Evolutionary conservation across 2,329 filamentous ascomycete species (phyloP), one percentile per base, ranked within the genome.

Genomic region (Pestalotiopsis sp.): DNA sequence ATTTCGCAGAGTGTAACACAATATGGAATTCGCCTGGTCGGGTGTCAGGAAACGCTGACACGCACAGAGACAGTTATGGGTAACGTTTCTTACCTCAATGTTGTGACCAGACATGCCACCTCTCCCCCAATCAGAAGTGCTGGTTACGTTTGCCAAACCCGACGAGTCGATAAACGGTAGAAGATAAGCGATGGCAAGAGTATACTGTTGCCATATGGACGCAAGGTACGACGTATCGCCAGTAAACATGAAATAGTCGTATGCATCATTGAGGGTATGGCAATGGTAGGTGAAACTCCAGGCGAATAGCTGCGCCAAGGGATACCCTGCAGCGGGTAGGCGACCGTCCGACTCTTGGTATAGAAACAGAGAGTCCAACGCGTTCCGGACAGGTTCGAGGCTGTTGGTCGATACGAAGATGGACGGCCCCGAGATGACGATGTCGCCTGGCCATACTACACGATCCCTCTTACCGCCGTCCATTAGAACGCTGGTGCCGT

Each of bases 371-470:
- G 70, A 69, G 60, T 75, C 80, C 12, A 87, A 68, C 0, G 82
- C 82, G 64, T 84, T 85, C 66, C 80, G 80, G 17, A 70, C 71
- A 69, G 60, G 76, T 73, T 75, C 75, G 14, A 86, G 75, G 66
- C 78, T 76, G 1, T 83, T 82, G 0, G 84, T 87, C 17, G 84
- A 86, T 4, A 86, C 84, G 14, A 85, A 83, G 1, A 86, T 79
- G 14, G 79, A 80, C 1, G 85, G 84, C 0, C 85, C 78, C 2
- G 85, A 82, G 62, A 88, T 86, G 2, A 83, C 82, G 82, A 88
- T 87, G 70, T 89, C 87, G 2, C 86, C 87, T 13, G 87, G 85
- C 85, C 86, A 89, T 3, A 88, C 83, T 3, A 86, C 78, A n/a
- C 85, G 80, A 70, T 88, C 86, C 64, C 86, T 80, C 72, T 88